Evolutionary conservation across 176 grass and related monocot species (phyloP).

Genomic region (Calamus simplicifolius): DNA sequence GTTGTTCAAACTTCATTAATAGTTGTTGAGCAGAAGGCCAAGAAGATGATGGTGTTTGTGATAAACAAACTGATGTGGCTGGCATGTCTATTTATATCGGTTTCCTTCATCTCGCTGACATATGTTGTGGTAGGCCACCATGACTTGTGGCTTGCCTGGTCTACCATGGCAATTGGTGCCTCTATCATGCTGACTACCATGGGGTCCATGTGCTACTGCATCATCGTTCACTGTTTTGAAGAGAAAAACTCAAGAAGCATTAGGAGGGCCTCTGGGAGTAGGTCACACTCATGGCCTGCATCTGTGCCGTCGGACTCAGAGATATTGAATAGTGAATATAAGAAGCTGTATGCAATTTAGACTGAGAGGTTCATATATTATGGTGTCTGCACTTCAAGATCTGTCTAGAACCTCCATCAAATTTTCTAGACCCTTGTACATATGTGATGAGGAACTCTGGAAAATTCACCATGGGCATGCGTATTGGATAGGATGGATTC

Average conservation of each 20-base stretch:
- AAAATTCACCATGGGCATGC: no score
- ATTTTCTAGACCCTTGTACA: no score
- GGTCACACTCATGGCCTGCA: conserved; percentile 53
- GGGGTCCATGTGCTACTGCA: conserved; percentile 81
- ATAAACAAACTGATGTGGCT: conserved; percentile 99
- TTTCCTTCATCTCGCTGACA: conserved; percentile 78
- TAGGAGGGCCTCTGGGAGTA: conserved; percentile 52
- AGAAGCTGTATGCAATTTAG: conserved; percentile 87
- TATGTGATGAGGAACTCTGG: no score
- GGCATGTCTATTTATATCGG: conserved; percentile 77
- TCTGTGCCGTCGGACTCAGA: conserved; percentile 65
- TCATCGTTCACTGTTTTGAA: conserved; percentile 71
- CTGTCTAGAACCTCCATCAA: no score
- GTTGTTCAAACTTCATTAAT: conserved; percentile 89
- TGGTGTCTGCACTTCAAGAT: no score
- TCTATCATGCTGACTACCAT: conserved; percentile 71
- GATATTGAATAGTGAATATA: conserved; percentile 63
- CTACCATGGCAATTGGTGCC: conserved; percentile 76
- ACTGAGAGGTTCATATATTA: background rate
- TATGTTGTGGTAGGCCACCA: conserved; percentile 67
- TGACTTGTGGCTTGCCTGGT: conserved; percentile 79
- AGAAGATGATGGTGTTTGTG: conserved; percentile 92
- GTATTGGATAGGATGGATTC: background rate
- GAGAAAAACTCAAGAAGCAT: conserved; percentile 84
- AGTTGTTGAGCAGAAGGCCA: conserved; percentile 90